A percentile compares a stretch with the other conserved stretches of the same genome.
These are phyloP conservation scores for Macrophomina pseudophaseolina DNA, from an alignment of 2,329 filamentous ascomycete genomes.

Conservation along the genomic window DNA sequence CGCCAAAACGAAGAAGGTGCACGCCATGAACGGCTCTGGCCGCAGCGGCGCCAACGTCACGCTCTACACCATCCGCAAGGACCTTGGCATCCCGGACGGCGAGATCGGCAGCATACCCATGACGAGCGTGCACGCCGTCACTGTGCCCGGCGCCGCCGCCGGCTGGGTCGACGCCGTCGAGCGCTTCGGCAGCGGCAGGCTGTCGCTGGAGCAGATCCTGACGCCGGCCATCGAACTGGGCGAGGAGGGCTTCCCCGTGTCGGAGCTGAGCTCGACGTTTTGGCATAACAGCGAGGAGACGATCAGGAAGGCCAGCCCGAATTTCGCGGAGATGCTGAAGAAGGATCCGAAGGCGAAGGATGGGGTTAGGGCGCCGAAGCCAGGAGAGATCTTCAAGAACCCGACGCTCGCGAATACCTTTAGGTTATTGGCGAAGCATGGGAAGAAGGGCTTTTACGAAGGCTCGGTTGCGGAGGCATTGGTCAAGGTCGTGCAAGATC, in stretches of 20 bases:
- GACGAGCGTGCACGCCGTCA: constrained; percentile 78
- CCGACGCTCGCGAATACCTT: constrained; percentile 82
- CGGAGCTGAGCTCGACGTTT: constrained; percentile 72
- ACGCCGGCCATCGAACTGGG: constrained; percentile 82
- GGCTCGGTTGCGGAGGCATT: constrained; percentile 77
- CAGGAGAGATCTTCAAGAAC: constrained; percentile 90
- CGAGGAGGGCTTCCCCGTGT: constrained; percentile 88
- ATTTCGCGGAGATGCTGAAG: constrained; percentile 87
- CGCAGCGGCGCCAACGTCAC: constrained; percentile 73
- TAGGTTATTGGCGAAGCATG: constrained; percentile 74
- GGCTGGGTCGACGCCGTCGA: constrained; percentile 92
- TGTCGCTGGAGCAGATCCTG: constrained; percentile 78
- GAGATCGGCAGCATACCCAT: constrained; percentile 69
- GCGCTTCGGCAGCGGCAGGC: constrained; percentile 85
- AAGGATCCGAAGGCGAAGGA: constrained; percentile 69
- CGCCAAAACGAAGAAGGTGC: constrained; percentile 78
- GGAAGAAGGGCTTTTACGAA: constrained; percentile 89
- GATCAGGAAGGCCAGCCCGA: constrained; percentile 78
- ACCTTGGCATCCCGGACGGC: constrained; percentile 68
- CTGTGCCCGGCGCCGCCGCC: constrained; percentile 86
- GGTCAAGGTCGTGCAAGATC: constrained; percentile 74
- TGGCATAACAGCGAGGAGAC: constrained; percentile 71
- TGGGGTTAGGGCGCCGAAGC: constrained; percentile 73
- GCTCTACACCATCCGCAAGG: constrained; percentile 71
- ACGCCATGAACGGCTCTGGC: constrained; percentile 92